Base-by-base conservation (phyloP, 257 asterid genomes). In the Capsicum pubescens region DNA sequence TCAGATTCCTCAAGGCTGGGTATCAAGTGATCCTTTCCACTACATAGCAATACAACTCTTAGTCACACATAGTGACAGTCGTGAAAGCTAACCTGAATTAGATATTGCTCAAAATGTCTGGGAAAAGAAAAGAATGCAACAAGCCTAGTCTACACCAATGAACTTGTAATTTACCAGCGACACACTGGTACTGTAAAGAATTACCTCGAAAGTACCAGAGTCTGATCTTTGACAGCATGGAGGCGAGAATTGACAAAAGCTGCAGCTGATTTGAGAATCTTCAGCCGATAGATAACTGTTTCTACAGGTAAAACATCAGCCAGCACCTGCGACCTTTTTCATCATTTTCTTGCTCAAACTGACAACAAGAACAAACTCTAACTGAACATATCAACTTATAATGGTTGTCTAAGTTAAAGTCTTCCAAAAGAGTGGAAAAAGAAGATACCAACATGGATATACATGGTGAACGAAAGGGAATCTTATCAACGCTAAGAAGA, bases 191-290 rank as follows among this genome's bases (percentile, higher is more conserved):
- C 19, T 74, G 13, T 21, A 61, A 21, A 66, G 46, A 66, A 82
- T 8, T 66, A 95, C 98, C 99, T 92, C 44, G 93, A 90, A 82
- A 95, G 95, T 82, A 95, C 86, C 81, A 94, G 84, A 17, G 95
- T 91, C 81, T 91, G 91, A 89, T 97, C 93, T 91, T 89, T 95
- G 84, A 95, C 95, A 70, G 99, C 95, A 90, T 94, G 97, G 74
- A 94, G 98, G 11, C 98, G 94, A 83, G 98, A 95, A 88, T 92
- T 95, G 81, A 94, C 91, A 83, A 70, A 95, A 76, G 91, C 86
- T 78, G 95, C 93, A 78, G 92, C 98, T 67, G 96, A 90, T 86
- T 94, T 91, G 36, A 95, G 91, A 88, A 95, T 85, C 84, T 87
- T 86, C 84, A 94, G 92, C 91, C 90, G 93, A 97, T 97, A 94